phyloP scores from a whole-genome alignment of 2,329 filamentous ascomycete species.

The Microdochium paspali region DNA sequence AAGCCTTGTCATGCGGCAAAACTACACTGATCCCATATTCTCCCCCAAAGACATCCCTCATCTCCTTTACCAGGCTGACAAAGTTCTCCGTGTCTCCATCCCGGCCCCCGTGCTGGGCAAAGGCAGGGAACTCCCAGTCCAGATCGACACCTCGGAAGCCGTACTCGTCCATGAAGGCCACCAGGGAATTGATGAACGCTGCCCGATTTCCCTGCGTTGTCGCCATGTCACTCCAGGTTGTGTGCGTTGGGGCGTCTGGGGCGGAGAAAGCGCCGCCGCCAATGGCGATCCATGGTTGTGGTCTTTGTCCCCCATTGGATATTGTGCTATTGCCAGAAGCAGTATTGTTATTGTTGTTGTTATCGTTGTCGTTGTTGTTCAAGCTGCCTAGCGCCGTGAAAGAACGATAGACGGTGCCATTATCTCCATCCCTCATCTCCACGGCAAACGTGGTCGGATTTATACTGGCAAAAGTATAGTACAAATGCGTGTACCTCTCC shows the following conservation, averaged over 20 bases:
- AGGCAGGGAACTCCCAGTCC: slow-evolving; percentile 26
- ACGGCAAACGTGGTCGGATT: slow-evolving; percentile 15
- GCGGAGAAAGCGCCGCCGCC: slow-evolving; percentile 24
- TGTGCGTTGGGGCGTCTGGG: slow-evolving; percentile 9
- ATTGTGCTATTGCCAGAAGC: no score
- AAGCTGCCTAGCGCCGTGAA: not conserved
- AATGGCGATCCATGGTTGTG: slow-evolving; percentile 18
- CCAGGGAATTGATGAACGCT: slow-evolving; percentile 5
- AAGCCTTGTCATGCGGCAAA: slow-evolving; percentile 1
- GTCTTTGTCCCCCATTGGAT: slow-evolving; percentile 11
- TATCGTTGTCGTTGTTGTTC: not conserved
- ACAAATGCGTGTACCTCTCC: slow-evolving; percentile 20
- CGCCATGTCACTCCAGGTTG: slow-evolving; percentile 7
- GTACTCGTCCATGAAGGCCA: slow-evolving; percentile 8
- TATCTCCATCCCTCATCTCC: slow-evolving; percentile 8
- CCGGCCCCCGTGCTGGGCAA: slow-evolving; percentile 9
- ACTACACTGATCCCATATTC: slow-evolving; percentile 2
- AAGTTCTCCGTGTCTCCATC: slow-evolving; percentile 32
- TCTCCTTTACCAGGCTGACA: slow-evolving; percentile 14
- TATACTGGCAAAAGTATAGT: slow-evolving; percentile 20
- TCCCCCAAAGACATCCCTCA: slow-evolving; percentile 1
- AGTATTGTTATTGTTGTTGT: no score
- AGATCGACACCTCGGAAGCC: slow-evolving; percentile 14
- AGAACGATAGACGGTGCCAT: slow-evolving; percentile 6
- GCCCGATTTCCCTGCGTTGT: slow-evolving; percentile 3